Percentiles rank a stretch among this genome's conserved stretches.
Conservation (phyloP, 1,284 basidiomycete species). For the Microbotryomycetes sp. region DNA sequence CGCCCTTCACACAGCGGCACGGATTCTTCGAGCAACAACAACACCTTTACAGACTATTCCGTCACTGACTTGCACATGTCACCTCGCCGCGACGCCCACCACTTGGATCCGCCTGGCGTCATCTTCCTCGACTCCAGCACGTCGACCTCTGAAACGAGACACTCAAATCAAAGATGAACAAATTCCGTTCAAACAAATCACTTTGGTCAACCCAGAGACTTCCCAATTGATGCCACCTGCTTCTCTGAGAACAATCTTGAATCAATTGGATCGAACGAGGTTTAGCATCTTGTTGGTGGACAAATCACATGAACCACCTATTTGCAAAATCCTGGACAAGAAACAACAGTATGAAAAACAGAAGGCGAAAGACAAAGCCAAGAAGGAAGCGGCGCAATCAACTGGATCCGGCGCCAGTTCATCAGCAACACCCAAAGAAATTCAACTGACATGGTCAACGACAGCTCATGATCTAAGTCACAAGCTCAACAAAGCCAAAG, state of each 20-base stretch:
- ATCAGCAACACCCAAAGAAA: slow-evolving; percentile 52
- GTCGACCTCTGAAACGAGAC: not conserved
- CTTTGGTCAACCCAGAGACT: slow-evolving; percentile 26
- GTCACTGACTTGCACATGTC: not conserved
- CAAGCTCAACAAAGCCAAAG: slow-evolving; percentile 57
- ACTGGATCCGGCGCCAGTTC: not conserved
- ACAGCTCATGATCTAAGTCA: slow-evolving; percentile 56
- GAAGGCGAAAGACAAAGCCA: slow-evolving; percentile 37
- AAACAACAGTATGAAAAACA: slow-evolving; percentile 40
- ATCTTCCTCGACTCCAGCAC: not conserved
- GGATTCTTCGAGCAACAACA: not conserved
- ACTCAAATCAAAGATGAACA: slow-evolving; percentile 22
- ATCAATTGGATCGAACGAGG: slow-evolving; percentile 22
- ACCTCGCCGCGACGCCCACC: not conserved
- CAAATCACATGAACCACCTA: slow-evolving; percentile 31
- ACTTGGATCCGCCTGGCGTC: no score
- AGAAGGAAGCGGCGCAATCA: slow-evolving; percentile 7
- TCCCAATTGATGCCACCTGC: slow-evolving; percentile 20
- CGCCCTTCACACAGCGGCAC: not conserved
- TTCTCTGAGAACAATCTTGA: slow-evolving; percentile 14
- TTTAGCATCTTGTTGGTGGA: slow-evolving; percentile 27
- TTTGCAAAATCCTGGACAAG: slow-evolving; percentile 45
- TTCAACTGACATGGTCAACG: slow-evolving; percentile 65
- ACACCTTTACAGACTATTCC: not conserved
- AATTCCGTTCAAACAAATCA: slow-evolving; percentile 18